Base-by-base conservation (phyloP, 2,329 filamentous ascomycete species). In the Fusarium keratoplasticum region DNA sequence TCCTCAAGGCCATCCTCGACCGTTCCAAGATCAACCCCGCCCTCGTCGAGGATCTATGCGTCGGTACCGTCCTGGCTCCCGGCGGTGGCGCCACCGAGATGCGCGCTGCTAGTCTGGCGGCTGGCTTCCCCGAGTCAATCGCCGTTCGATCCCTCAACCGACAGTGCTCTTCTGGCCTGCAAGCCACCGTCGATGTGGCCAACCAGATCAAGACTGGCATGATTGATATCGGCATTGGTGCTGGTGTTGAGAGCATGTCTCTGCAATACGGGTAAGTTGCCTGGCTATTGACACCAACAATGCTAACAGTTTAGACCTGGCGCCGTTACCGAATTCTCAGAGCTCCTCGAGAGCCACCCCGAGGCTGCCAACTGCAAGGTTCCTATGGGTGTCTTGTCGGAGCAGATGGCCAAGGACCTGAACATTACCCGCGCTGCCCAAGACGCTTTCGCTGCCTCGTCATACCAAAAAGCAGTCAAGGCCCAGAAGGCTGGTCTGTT, bases 61-160 rank as follows among this genome's bases (percentile, higher is more conserved):
- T 98, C 67, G 96, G 96, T 76, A 93, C 92, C 65, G 96, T 99
- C 33, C 91, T 99, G 58, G 91, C 96, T 20, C 96, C 96, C 36
- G 96, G 96, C 71, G 96, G 95, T 77, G 96, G 96, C 76, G 96
- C 96, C 25, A 98, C 96, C 55, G 96, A 98, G 86, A 98, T 98
- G 91, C 93, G 96, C 75, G 96, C 95, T 69, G 96, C 96, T 38
- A 92, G 93, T 64, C 88, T 98, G 66, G 94, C 95, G 8, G 96
- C 96, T 59, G 96, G 96, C 54, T 97, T 98, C 87, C 94, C 96
- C 50, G 93, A 94, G 79, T 89, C 90, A 20, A 90, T 95, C 6
- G 93, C 95, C n/a, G 93, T 97, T 67, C 95, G 94, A 85, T 91
- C 92, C 67, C 86, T 98, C 83, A 99, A 98, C 89, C 89, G 96